Base-by-base conservation (phyloP, 352 stramenopile genomes). In the Globisporangium solare region DNA sequence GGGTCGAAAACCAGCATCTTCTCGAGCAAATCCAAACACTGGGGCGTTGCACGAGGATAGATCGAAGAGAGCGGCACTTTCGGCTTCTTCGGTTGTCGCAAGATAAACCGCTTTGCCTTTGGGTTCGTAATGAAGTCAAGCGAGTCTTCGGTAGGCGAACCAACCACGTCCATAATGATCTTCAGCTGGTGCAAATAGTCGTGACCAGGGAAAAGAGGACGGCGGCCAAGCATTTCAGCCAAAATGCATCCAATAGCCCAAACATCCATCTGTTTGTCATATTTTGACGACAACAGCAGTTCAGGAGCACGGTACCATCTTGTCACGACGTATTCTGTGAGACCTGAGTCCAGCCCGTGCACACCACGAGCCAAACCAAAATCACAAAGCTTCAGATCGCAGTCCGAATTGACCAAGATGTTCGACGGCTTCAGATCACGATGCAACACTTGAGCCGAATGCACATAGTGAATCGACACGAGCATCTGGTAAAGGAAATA, bases 1-100 rank as follows among this genome's bases (percentile, higher is more conserved):
- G 95, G 94, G 66, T 98, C 90, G 35, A 98, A 98, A 11, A 90
- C 71, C 11, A 98, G 79, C 88, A 98, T 97, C 52, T 91, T 89
- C 51, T 97, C 76, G 5, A 98, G 74, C 42, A 98, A 58, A 68
- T 98, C 89, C 6, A 97, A 68, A 24, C 84, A 95, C 49, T 85
- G 68, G 5, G 82, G 69, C 15, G 73, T 94, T 13, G 88, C 87
- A 40, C 85, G 76, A 6, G 88, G 84, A 64, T 96, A 98, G 8
- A 97, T 71, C 0, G 81, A 89, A 14, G 84, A 84, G 7, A 95
- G 74, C 20, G 76, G 78, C 15, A 95, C 78, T 61, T 86, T 87
- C 1, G 83, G 83, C 40, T 95, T 95, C 70, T 94, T 92, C 1
- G 85, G 85, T 50, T 95, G 85, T 22, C 83, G 79, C 56, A 95